Base-by-base conservation (phyloP, 2,329 filamentous ascomycete species). In the Fusarium humuli region DNA sequence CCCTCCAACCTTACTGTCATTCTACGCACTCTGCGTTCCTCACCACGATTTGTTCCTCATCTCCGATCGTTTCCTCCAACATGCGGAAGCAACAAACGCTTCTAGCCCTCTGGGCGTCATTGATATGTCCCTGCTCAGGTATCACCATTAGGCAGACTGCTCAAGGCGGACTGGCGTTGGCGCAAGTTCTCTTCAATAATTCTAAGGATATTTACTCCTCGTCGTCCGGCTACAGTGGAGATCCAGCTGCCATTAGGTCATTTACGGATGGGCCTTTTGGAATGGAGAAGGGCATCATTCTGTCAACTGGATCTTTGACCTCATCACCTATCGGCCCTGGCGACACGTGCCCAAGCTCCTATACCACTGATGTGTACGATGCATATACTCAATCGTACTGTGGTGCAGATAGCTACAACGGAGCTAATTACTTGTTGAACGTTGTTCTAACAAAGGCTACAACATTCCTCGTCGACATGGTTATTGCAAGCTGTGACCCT, bases 201-300 rank as follows among this genome's bases (percentile, higher is more conserved):
- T 55, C 52, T 5, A 8, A 0, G 18, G 30, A 56, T 47, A 11
- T 56, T 1, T 47, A 11, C n/a, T 37, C 42, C 9, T 7, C 6
- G 7, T 47, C 40, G 5, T 34, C 52, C 2, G 27, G 52, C 16
- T 34, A 20, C 11, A 12, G 5, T 16, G 52, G 52, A 6, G n/a
- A 45, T 9, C 2, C 40, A 7, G 16, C 40, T 27, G 27, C 20
- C 7, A 27, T 56, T 2, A 22, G 30, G 2, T 1, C 30, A 1
- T 56, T 56, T 29, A 47, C 53, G 3, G 4, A 56, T 40, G 53
- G 53, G 7, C 53, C 53, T 23, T 56, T 56, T 2, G 53, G 42
- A 9, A 56, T 56, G 41, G 13, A 16, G 10, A 47, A 40, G 13
- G 53, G 53, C 1, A 20, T 56, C 5, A 56, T 56, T 40, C 7